A percentile compares a stretch with the other conserved stretches of the same genome.
Conservation (phyloP, 805 yeast species). For the Osmozyma mogii region DNA sequence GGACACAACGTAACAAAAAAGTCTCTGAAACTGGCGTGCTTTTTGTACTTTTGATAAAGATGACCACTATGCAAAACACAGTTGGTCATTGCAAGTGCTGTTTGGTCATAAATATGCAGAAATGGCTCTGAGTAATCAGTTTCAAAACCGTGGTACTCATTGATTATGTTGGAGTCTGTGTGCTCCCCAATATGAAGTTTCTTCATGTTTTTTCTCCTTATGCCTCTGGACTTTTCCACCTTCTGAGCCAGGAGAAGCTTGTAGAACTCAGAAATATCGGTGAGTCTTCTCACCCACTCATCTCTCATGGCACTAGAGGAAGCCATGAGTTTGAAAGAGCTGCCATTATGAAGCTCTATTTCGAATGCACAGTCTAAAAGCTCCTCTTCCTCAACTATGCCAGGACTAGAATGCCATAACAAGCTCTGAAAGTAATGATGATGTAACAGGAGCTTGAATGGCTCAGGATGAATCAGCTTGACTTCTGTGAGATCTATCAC, state of each 20-base stretch:
- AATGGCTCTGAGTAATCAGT: conserved; percentile 39
- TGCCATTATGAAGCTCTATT: conserved; percentile 40
- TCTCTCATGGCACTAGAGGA: conserved; percentile 40
- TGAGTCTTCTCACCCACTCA: conserved; percentile 58
- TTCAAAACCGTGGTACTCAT: conserved; percentile 14
- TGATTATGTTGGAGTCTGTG: conserved; percentile 47
- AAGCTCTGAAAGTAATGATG: conserved; percentile 21
- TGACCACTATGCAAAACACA: conserved; percentile 58
- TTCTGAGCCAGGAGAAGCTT: conserved; percentile 32
- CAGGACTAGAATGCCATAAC: conserved; percentile 24
- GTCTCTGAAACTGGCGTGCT: conserved; percentile 57
- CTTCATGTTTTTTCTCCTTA: conserved; percentile 39
- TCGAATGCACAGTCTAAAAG: conserved; percentile 45
- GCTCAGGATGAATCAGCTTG: conserved; percentile 17
- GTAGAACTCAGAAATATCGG: conserved; percentile 53
- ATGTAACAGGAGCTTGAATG: conserved; percentile 13
- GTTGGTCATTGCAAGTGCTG: conserved; percentile 50
- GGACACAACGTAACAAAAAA: conserved; percentile 62
- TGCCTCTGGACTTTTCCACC: conserved; percentile 21
- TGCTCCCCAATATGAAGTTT: conserved; percentile 45
- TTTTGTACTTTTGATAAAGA: conserved; percentile 61
- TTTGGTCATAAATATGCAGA: conserved; percentile 44
- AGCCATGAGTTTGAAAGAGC: conserved; percentile 47
- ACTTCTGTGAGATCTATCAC: conserved; percentile 49
- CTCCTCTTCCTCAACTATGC: conserved; percentile 17